These are phyloP conservation scores for Cadophora malorum DNA, from an alignment of 2,329 filamentous ascomycete species.

Conservation along the genomic window DNA sequence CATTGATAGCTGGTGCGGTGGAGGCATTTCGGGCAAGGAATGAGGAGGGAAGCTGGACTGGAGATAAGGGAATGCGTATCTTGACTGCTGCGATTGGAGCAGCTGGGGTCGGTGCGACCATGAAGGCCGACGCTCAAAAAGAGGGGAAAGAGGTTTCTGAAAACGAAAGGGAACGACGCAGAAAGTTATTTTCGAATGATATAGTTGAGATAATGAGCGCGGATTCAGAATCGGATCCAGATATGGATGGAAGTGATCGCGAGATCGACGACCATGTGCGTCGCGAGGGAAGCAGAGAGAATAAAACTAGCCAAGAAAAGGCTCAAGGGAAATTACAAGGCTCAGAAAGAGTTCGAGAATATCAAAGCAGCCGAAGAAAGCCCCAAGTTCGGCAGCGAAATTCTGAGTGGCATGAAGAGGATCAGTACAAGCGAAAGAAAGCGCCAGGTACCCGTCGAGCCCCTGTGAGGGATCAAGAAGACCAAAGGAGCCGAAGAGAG, in stretches of 20 bases:
- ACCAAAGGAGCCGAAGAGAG: background rate
- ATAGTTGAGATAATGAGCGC: background rate
- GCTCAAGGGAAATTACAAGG: no score
- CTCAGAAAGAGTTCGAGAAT: background rate
- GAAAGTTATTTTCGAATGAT: background rate
- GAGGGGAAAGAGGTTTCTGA: background rate
- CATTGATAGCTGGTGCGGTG: conserved; percentile 7
- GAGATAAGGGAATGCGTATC: conserved; percentile 5
- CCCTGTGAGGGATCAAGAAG: background rate
- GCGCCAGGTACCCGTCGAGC: no score
- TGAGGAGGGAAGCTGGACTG: conserved; percentile 4
- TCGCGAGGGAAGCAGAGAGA: no score
- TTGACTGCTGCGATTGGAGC: conserved; percentile 14
- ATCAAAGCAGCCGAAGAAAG: background rate
- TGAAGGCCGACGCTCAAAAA: background rate
- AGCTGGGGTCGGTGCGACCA: background rate
- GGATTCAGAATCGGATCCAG: background rate
- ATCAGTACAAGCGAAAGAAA: no score
- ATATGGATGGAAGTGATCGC: background rate
- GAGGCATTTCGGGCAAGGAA: conserved; percentile 15
- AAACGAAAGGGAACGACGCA: background rate
- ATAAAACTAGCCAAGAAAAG: no score
- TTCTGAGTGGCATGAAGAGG: no score
- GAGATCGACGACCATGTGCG: background rate
- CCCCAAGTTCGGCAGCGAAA: no score